Percentiles rank a stretch among this genome's conserved stretches.
These are phyloP conservation scores for Neurospora pannonica DNA, from an alignment of 495 filamentous ascomycete genomes.

Conservation along the genomic window DNA sequence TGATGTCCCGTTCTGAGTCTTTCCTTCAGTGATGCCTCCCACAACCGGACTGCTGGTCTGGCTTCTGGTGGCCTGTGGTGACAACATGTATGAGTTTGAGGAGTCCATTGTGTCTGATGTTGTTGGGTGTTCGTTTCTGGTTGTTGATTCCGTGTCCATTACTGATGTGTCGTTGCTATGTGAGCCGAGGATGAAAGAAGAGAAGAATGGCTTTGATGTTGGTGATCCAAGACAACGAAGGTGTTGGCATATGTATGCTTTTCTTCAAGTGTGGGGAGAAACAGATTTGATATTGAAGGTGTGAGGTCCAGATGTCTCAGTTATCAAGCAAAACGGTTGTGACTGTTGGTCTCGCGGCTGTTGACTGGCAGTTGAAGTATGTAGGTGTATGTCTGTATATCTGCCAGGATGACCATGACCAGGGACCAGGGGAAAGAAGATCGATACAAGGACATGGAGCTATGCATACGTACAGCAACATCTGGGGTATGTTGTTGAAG, in stretches of 20 bases:
- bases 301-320: neutral
- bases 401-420: neutral
- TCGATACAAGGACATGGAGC: neutral
- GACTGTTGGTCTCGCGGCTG: neutral
- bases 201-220: neutral
- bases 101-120: neutral
- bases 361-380: neutral
- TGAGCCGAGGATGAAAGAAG: neutral
- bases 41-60: neutral
- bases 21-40: neutral
- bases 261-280: neutral
- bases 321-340: neutral
- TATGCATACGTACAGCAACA: neutral
- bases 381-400: neutral
- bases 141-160: neutral
- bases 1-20: neutral
- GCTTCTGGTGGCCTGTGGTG: neutral
- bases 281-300: neutral
- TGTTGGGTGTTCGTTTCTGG: neutral
- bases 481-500: neutral
- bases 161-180: neutral
- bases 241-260: neutral
- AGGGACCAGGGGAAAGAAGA: neutral
- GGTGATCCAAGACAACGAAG: neutral
- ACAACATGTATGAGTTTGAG: neutral